Conservation (phyloP, 2,329 filamentous ascomycete species). For the Simplicillium sp. region DNA sequence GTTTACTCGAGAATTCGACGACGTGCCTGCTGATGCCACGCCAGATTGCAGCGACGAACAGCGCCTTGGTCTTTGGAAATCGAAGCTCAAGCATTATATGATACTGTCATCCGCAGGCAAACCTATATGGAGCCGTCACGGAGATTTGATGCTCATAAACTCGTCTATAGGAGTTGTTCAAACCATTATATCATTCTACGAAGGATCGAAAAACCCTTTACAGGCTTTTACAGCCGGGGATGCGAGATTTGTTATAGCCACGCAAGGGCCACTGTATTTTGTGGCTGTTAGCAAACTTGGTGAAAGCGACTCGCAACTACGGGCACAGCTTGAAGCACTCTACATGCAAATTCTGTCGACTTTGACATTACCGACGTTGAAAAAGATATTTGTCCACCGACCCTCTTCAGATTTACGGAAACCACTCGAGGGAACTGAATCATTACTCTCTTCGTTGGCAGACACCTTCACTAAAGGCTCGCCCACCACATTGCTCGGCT, state of each 20-base stretch:
- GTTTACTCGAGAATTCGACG: constrained; percentile 72
- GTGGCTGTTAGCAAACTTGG: constrained; percentile 85
- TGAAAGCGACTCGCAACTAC: constrained; percentile 86
- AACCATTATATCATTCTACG: constrained; percentile 95
- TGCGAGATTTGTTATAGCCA: constrained; percentile 76
- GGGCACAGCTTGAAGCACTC: constrained; percentile 79
- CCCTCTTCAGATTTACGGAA: constrained; percentile 90
- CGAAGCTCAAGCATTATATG: constrained; percentile 93
- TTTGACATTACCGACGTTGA: constrained; percentile 77
- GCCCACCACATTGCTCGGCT: constrained; percentile 76
- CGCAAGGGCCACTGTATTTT: constrained; percentile 81
- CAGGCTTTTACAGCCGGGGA: constrained; percentile 80
- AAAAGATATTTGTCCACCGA: constrained; percentile 77
- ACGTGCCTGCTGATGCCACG: constrained; percentile 48
- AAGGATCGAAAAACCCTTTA: constrained; percentile 67
- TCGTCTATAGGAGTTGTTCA: constrained; percentile 92
- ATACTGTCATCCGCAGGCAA: constrained; percentile 94
- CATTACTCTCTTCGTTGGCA: constrained; percentile 79
- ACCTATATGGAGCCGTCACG: constrained; percentile 93
- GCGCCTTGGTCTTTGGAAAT: constrained; percentile 69
- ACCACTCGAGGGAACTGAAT: constrained; percentile 84
- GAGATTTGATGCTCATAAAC: constrained; percentile 81
- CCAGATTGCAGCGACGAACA: constrained; percentile 39
- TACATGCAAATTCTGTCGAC: constrained; percentile 99
- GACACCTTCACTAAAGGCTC: constrained; percentile 94